Evolutionary conservation across 1,284 basidiomycete genomes (phyloP), one percentile per base, ranked within the genome.

Genomic region (Phylloporus sp.): DNA sequence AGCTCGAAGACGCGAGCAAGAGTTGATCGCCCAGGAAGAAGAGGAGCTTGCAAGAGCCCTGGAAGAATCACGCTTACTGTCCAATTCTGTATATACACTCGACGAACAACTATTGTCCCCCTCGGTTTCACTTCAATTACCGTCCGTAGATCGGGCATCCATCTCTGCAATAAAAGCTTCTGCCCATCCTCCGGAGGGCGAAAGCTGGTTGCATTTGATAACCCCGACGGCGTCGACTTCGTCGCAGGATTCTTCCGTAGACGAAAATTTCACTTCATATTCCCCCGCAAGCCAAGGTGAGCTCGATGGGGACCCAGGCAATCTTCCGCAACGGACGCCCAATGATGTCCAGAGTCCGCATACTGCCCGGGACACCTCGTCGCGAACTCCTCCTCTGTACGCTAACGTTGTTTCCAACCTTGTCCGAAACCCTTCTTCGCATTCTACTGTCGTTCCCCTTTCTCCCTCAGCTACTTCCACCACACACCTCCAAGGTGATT

Each of bases 1-100:
- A 61, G 78, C 81, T 6, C 73, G 73, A 32, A 77, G 77, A 47
- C 78, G 79, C 51, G 75, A 80, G 61, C 72, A 78, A 49, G 68
- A 71, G 24, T 50, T 75, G 51, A 55, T 70, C 37, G 66, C 72
- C 13, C 70, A 84, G 67, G 90, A 92, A 70, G 87, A 90, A 61
- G 85, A 85, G 40, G 87, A 90, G 52, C 78, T 92, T 26, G 84
- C 84, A n/a, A 80, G 78, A 66, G 90, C 89, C 1, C 68, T 92
- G 63, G 80, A 85, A 66, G 87, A 85, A 66, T 92, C 90, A 4
- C 75, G 87, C 65, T 55, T 79, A 34, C 68, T 75, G 54, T 63
- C 72, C 47, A 51, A 54, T 44, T 56, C 54, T 58, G 55, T 61
- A 54, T 66, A 75, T 61, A 46, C 65, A 47, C 28, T 68, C 32